Base-by-base conservation (phyloP, 352 stramenopile species). In the Pilasporangium apinafurcum region DNA sequence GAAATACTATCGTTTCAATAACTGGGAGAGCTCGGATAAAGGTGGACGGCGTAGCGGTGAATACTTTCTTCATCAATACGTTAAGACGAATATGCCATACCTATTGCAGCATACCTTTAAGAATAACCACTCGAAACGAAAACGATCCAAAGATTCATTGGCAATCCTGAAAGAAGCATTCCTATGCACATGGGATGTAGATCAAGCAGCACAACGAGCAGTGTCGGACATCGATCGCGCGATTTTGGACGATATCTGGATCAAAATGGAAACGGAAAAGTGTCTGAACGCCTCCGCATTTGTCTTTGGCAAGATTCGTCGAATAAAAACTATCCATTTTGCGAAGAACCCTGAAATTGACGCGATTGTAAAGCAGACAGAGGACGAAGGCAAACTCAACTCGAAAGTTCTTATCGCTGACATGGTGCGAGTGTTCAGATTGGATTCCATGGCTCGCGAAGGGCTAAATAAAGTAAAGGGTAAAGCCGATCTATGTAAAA, bases 231-330 rank as follows among this genome's bases (percentile, higher is more conserved):
- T 89, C n/a, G 74, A 91, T 37, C 57, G 44, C 2, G 65, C 62
- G 8, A 68, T 91, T 34, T 59, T 93, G 46, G 78, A 93, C 53
- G 78, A 93, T 35, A 86, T 90, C 47, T 93, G 74, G 74, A 83
- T 68, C 53, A 87, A 87, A 52, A 84, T 87, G 63, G 74, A 87
- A 41, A 76, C 57, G 22, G 64, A 76, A 21, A 78, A 80, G 66
- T 83, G 68, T 51, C 45, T 67, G 44, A 85, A 85, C 21, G 58
- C 63, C 22, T 85, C 72, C 28, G 72, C 68, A 25, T 85, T 85
- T 59, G 72, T 85, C 18, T 85, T 85, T 54, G 72, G 72, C 34
- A 85, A 82, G 54, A 68, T 85, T 18, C 72, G 72, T 25, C 56
- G 69, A 35, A 54, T 77, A 29, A 85, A 85, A 40, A 85, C 68